Conservation (phyloP, 2,329 filamentous ascomycete genomes). For the Nannizziopsis barbatae region DNA sequence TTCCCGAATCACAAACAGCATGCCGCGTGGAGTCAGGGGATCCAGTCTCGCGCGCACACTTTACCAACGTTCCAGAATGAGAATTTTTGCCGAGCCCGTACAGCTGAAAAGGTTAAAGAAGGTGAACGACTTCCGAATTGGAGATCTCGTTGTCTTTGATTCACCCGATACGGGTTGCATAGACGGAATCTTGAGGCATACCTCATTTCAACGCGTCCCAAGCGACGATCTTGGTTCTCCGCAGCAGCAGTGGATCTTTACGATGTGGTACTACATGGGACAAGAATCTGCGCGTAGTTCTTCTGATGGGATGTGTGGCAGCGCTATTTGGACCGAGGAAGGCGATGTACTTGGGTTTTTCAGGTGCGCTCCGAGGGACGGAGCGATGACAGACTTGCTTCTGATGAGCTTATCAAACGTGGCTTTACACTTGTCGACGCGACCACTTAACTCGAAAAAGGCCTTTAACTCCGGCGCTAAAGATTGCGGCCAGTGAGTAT, state of each 20-base stretch:
- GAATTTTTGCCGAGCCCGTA: too few species aligned
- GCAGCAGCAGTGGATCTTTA: conserved; percentile 4
- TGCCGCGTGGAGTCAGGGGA: too few species aligned
- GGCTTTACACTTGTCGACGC: too few species aligned
- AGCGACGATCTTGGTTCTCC: background rate
- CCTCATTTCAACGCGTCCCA: background rate
- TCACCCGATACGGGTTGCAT: background rate
- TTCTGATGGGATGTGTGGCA: conserved; percentile 11
- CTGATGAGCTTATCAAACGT: too few species aligned
- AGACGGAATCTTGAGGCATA: background rate
- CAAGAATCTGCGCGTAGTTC: conserved; percentile 4
- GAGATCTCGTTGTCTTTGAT: background rate
- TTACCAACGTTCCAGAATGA: too few species aligned
- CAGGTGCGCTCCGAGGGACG: conserved; percentile 1
- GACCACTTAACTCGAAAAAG: too few species aligned
- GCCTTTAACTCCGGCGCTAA: too few species aligned
- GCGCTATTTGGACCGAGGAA: conserved; percentile 11
- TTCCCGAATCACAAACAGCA: too few species aligned
- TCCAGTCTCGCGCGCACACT: too few species aligned
- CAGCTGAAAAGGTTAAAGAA: background rate
- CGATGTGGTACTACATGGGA: conserved; percentile 13
- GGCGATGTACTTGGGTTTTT: conserved; percentile 12
- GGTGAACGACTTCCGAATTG: background rate
- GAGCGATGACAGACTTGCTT: background rate
- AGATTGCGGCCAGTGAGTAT: too few species aligned